A percentile compares a stretch with the other conserved stretches of the same genome.
Evolutionary conservation across 768 basidiomycete genomes (phyloP).

Genomic region (Sutorius australiensis): DNA sequence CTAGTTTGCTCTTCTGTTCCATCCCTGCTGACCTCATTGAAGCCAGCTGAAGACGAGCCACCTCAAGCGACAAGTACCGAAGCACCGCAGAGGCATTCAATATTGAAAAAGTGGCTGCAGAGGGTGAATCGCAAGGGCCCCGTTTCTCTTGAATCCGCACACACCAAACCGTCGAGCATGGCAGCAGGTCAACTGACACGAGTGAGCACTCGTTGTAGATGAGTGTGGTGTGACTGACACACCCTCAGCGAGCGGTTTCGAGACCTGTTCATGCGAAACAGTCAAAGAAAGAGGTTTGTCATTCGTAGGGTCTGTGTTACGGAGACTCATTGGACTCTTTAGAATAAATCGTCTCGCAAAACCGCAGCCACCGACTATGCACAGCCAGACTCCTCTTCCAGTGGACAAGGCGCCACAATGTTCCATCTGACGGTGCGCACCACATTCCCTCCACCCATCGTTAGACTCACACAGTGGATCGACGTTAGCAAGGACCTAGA

Average conservation of each 20-base stretch:
- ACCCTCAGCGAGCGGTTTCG: not conserved
- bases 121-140: not conserved
- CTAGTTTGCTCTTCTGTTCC: no score
- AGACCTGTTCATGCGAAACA: not conserved
- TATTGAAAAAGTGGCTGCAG: not conserved
- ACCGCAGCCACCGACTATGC: no score
- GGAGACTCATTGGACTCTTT: not conserved
- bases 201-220: not conserved
- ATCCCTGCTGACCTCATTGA: not conserved
- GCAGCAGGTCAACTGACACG: not conserved
- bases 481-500: not conserved
- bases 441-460: not conserved
- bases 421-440: not conserved
- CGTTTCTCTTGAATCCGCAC: not conserved
- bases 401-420: not conserved
- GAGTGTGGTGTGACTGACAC: not conserved
- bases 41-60: not conserved
- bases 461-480: not conserved
- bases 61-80: not conserved
- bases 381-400: not conserved
- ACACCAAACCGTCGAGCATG: not conserved
- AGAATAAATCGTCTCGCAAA: not conserved
- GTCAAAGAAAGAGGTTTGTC: not conserved
- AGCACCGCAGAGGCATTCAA: not conserved
- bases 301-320: not conserved